Evolutionary conservation across 140 eudicot genomes (phyloP).

Genomic region (Oenanthe javanica): DNA sequence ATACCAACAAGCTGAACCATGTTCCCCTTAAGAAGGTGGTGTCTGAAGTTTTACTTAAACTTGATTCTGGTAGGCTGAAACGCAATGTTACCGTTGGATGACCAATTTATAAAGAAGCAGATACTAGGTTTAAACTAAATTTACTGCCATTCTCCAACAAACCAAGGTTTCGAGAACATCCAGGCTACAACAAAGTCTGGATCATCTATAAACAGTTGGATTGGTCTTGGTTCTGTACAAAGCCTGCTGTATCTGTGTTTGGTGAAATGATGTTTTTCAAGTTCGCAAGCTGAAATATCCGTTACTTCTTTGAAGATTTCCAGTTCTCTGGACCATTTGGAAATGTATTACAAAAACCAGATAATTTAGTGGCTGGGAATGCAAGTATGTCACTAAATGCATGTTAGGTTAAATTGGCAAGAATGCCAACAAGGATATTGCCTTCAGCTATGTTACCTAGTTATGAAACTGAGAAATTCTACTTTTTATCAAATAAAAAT

Average conservation of each 20-base stretch:
- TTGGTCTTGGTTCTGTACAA: background rate
- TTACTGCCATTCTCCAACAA: background rate
- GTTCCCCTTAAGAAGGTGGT: slow-evolving; percentile 46
- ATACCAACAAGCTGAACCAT: slow-evolving; percentile 21
- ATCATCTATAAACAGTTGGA: background rate
- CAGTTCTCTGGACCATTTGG: background rate
- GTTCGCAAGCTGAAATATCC: background rate
- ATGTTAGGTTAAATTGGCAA: no score
- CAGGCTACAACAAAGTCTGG: background rate
- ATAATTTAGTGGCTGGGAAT: no score
- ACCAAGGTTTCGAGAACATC: background rate
- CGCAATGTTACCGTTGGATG: slow-evolving; percentile 29
- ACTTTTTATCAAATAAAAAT: no score
- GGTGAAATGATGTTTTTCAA: background rate
- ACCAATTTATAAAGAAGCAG: background rate
- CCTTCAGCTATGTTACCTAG: no score
- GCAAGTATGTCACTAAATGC: no score
- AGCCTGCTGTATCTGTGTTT: background rate
- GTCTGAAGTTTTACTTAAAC: slow-evolving; percentile 46
- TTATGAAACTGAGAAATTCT: no score
- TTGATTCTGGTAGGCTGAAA: slow-evolving; percentile 32
- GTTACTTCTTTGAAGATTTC: background rate
- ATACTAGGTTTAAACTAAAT: background rate
- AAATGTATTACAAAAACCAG: no score
- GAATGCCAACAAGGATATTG: no score